Evolutionary conservation across 495 filamentous ascomycete genomes (phyloP), one percentile per base, ranked within the genome.

Genomic region (Aspergillus nanangensis): DNA sequence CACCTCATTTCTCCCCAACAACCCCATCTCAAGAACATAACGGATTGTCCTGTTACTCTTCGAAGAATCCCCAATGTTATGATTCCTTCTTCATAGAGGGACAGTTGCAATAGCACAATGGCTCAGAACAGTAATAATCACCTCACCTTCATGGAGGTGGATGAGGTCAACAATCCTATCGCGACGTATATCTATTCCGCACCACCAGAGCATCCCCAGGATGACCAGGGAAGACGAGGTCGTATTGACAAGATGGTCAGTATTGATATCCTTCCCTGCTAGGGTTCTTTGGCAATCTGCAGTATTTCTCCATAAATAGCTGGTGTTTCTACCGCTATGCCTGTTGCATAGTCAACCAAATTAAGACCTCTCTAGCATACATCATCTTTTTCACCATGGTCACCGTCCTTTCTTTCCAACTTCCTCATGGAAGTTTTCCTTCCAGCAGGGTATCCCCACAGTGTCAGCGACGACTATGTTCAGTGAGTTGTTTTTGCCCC

Each of bases 391-490:
- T 56, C 58, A 34, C 47, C 57, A 44, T 68, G 65, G 67, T 66
- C 63, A 27, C n/a, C 45, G 11, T 57, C 48, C 33, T 52, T 62
- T 14, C 50, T 70, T n/a, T 24, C 56, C 25, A 45, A 48, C 35
- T 55, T 54, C 15, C 55, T 73, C 20, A 48, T 57, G 24, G 58
- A 70, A 29, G 57, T 94, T 38, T 98, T 98, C 64, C 74, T 98
- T n/a, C 93, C 92, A 1, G 83, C 86, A 8, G 92, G 93, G 25
- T 98, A 87, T 72, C 93, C 93, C 4, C 79, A 92, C 47, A 92
- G 87, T 56, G 93, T 98, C 32, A 94, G 84, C 9, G 69, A 81
- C 23, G 93, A 98, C 65, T 98, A 98, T 67, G 74, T 90, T 38
- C 70, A 83, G 75, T 95, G 72, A 76, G 73, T 77, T 7, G 18